phyloP scores from a whole-genome alignment of 2,329 filamentous ascomycete genomes.

The Taxawa tesnikishii region DNA sequence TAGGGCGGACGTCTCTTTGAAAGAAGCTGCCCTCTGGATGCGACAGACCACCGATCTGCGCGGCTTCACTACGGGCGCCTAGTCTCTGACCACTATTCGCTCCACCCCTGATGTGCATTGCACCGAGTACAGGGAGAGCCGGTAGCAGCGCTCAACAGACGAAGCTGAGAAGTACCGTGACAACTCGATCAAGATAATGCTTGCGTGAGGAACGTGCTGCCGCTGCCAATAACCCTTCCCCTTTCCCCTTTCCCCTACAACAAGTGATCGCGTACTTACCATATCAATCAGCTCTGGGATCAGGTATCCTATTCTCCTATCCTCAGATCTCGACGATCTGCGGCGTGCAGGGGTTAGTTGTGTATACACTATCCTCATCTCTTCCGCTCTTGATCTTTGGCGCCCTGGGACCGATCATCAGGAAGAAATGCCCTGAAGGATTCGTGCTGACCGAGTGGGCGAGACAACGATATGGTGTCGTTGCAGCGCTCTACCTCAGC shows the following conservation, averaged over 20 bases:
- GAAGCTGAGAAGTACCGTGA: conserved; percentile 94
- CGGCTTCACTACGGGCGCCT: neutral
- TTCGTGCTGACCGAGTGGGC: conserved; percentile 82
- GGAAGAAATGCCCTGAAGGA: conserved; percentile 67
- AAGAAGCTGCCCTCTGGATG: no score
- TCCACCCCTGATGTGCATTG: neutral
- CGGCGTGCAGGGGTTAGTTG: conserved; percentile 64
- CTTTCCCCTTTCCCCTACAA: conserved; percentile 28
- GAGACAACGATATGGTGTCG: conserved; percentile 59
- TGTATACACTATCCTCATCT: conserved; percentile 62
- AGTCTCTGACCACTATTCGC: neutral
- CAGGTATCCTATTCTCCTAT: conserved; percentile 72
- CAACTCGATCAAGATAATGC: conserved; percentile 98
- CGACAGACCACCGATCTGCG: no score
- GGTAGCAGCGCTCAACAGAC: conserved; percentile 17
- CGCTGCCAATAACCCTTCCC: conserved; percentile 41
- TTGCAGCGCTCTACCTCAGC: conserved; percentile 61
- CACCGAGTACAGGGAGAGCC: neutral
- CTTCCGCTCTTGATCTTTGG: conserved; percentile 66
- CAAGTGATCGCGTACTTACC: conserved; percentile 11
- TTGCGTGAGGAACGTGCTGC: conserved; percentile 98
- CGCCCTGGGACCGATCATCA: conserved; percentile 61
- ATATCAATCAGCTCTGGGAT: conserved; percentile 54
- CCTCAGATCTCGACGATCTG: conserved; percentile 68
- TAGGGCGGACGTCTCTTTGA: no score